Evolutionary conservation across 768 basidiomycete species (phyloP).

Genomic region (Cystofilobasidium macerans): DNA sequence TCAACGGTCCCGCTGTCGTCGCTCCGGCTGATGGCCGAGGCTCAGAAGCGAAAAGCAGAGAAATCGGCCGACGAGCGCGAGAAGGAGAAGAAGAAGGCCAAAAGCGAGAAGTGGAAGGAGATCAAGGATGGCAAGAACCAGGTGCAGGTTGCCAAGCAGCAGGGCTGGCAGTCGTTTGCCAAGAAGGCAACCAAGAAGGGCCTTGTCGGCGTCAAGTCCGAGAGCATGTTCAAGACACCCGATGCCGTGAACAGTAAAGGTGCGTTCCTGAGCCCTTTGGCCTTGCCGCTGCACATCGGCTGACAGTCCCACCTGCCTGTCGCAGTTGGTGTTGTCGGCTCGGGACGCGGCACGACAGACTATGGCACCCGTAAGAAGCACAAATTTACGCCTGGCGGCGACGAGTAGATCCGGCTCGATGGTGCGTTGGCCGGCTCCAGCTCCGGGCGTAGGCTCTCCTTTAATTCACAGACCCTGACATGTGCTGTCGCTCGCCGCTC

Average conservation of each 20-base stretch:
- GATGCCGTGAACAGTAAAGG: conserved; percentile 15
- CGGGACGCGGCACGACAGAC: conserved; percentile 36
- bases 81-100: conserved; percentile 40
- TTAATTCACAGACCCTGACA: too few relatives aligned
- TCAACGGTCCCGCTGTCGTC: conserved; percentile 34
- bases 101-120: conserved; percentile 40
- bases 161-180: conserved; percentile 40
- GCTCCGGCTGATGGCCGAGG: conserved; percentile 29
- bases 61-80: conserved; percentile 32
- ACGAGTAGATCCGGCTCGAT: conserved; percentile 28
- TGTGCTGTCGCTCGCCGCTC: too few relatives aligned
- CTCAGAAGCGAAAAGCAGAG: conserved; percentile 33
- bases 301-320: neutral
- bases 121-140: conserved; percentile 35
- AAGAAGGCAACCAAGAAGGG: conserved; percentile 41
- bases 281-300: neutral
- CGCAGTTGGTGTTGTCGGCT: conserved; percentile 38
- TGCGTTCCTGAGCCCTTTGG: neutral
- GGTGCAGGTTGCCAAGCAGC: conserved; percentile 38
- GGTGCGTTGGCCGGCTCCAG: too few relatives aligned
- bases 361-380: conserved; percentile 39
- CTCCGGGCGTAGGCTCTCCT: too few relatives aligned
- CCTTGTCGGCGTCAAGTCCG: conserved; percentile 32
- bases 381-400: conserved; percentile 34
- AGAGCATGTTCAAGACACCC: conserved; percentile 23